Evolutionary conservation across 352 stramenopile genomes (phyloP).

Genomic region (Discostella stelligera): DNA sequence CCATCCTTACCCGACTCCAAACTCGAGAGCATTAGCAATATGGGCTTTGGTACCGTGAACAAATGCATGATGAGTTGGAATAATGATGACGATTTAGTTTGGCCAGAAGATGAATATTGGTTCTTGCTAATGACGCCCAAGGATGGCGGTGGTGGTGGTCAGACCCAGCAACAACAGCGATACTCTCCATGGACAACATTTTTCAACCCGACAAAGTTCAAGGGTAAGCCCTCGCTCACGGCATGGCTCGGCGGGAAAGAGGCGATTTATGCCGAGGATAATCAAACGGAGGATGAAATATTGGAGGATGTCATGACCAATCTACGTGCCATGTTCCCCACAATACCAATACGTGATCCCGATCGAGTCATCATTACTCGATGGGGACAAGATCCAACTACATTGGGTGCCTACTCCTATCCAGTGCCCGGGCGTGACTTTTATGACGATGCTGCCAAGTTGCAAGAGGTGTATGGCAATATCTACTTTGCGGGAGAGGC

Average conservation of each 20-base stretch:
- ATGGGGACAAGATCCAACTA: slow-evolving; percentile 45
- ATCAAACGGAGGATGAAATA: slow-evolving; percentile 60
- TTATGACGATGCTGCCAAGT: background rate
- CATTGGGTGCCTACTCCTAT: slow-evolving; percentile 41
- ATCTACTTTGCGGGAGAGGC: slow-evolving; percentile 50
- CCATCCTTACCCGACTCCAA: slow-evolving; percentile 72
- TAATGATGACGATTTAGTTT: slow-evolving; percentile 22
- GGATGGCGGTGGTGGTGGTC: slow-evolving; percentile 14
- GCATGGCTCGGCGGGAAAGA: slow-evolving; percentile 64
- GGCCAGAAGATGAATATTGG: slow-evolving; percentile 30
- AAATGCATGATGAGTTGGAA: slow-evolving; percentile 68
- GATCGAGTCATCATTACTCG: slow-evolving; percentile 37
- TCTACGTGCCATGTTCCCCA: slow-evolving; percentile 63
- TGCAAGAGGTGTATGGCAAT: slow-evolving; percentile 20
- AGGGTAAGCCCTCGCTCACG: slow-evolving; percentile 61
- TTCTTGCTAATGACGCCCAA: slow-evolving; percentile 43
- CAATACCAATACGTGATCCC: slow-evolving; percentile 38
- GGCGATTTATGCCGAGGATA: slow-evolving; percentile 55
- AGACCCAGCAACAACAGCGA: background rate
- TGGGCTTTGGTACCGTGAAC: slow-evolving; percentile 79
- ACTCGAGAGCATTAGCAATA: slow-evolving; percentile 63
- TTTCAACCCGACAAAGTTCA: slow-evolving; percentile 36
- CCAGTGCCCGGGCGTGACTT: slow-evolving; percentile 17
- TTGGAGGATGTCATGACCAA: slow-evolving; percentile 67
- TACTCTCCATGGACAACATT: slow-evolving; percentile 43